Percentiles rank a stretch among this genome's conserved stretches.
phyloP scores from a whole-genome alignment of 2,329 filamentous ascomycete species.

The Coniochaeta prunicola region DNA sequence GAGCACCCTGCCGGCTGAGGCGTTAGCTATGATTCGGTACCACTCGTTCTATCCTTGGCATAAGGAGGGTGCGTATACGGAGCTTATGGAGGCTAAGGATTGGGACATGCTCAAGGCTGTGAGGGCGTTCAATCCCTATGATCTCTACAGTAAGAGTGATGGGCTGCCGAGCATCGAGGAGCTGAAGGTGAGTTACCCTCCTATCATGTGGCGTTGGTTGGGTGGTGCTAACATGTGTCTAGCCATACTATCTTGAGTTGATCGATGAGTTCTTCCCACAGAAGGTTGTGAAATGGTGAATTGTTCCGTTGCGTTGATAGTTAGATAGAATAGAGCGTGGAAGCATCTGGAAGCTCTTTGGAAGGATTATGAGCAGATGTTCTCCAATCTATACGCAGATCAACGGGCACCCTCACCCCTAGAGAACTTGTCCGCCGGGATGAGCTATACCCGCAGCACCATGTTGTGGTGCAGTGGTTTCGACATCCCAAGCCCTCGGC shows the following conservation, averaged over 20 bases:
- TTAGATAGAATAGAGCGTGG: too few relatives aligned
- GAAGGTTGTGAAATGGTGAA: constrained; percentile 61
- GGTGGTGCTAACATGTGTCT: neutral
- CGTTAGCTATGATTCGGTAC: constrained; percentile 84
- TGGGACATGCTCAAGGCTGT: constrained; percentile 73
- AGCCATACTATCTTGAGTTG: constrained; percentile 64
- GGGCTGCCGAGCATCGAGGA: constrained; percentile 68
- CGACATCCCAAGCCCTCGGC: too few relatives aligned
- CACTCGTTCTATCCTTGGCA: constrained; percentile 93
- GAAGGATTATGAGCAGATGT: too few relatives aligned
- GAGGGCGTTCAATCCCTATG: constrained; percentile 80
- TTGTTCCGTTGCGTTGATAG: neutral
- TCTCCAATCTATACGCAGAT: too few relatives aligned
- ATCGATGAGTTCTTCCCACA: constrained; percentile 67
- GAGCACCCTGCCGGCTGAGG: constrained; percentile 68
- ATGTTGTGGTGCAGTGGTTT: too few relatives aligned
- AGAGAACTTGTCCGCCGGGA: too few relatives aligned
- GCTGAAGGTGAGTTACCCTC: constrained; percentile 51
- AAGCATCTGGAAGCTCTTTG: too few relatives aligned
- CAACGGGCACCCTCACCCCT: too few relatives aligned
- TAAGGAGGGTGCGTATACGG: constrained; percentile 65
- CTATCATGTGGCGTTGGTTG: constrained; percentile 6
- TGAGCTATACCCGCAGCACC: too few relatives aligned
- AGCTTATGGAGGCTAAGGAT: constrained; percentile 78
- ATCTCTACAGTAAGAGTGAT: constrained; percentile 85